Evolutionary conservation across 257 asterid genomes (phyloP), one percentile per base, ranked within the genome.

Genomic region (Dorcoceras hygrometricum): DNA sequence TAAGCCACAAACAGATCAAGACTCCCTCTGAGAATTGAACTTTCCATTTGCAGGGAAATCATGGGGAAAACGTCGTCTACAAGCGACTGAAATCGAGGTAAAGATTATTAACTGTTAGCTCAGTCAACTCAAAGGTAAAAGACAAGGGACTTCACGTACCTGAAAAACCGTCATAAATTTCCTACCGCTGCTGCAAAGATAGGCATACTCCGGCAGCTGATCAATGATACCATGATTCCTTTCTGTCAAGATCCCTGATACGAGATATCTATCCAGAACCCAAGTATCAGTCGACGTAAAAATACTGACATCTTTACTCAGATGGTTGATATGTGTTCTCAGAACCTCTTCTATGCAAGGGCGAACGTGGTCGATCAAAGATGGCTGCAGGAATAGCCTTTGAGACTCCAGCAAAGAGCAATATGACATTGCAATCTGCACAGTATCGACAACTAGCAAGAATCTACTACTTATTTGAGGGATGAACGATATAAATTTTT

Each of bases 161-260:
- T 87, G 97, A 65, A 81, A 75, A n/a, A 90, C 62, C 12, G 87
- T 87, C 24, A 86, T 65, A 59, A 90, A 81, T 65, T 90, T 90
- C 64, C 90, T 75, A 65, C 94, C 95, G 63, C 97, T 90, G 79
- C 73, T 77, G 8, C 94, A 71, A 36, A 90, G 95, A 66, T 81
- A 76, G 67, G 84, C 78, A 63, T 81, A 84, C 14, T 86, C 90
- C 0, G 81, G 84, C 28, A 71, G 79, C 58, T 78, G 82, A 63
- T 81, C 77, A 23, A 63, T 22, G 20, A 39, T 65, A 20, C 63
- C 62, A 36, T n/a, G 28, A 56, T 59, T 78, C 65, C 70, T 77
- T 54, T 78, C 84, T 9, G 59, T 72, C 78, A 87, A 64, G 65
- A 87, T 80, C 63, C 95, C 87, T 5, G 91, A 70, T 60, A 71